Evolutionary conservation across 352 stramenopile species (phyloP).

Genomic region (Globisporangium carolinianum): DNA sequence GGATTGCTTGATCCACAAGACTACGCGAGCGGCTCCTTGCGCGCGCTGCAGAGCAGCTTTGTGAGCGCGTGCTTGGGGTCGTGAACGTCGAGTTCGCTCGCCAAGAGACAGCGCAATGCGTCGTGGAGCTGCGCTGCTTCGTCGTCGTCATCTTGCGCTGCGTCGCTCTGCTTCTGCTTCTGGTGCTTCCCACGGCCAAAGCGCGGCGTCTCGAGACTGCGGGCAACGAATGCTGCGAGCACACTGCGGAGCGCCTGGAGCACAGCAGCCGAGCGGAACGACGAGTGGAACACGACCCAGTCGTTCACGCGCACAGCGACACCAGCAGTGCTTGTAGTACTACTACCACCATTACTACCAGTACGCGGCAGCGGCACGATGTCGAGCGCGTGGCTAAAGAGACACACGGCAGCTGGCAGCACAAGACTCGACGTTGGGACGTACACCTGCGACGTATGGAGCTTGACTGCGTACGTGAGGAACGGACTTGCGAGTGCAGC

Average conservation of each 20-base stretch:
- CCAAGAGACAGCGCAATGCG: constrained; percentile 30
- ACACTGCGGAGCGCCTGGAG: constrained; percentile 36
- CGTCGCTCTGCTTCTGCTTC: constrained; percentile 3
- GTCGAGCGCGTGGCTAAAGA: constrained; percentile 71
- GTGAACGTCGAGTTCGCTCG: constrained; percentile 37
- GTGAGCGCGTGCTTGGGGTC: constrained; percentile 44
- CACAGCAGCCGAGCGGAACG: constrained; percentile 44
- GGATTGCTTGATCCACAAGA: no score
- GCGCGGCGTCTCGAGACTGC: constrained; percentile 18
- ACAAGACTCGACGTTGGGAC: constrained; percentile 64
- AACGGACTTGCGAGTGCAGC: constrained; percentile 46
- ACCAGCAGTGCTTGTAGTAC: constrained; percentile 10
- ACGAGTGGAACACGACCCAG: constrained; percentile 58
- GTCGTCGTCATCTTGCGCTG: background rate
- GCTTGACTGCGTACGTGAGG: constrained; percentile 72
- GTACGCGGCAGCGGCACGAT: constrained; percentile 34
- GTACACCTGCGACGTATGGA: constrained; percentile 82
- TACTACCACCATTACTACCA: no score
- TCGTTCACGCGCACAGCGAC: constrained; percentile 63
- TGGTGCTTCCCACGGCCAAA: constrained; percentile 3
- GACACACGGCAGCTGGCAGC: constrained; percentile 41
- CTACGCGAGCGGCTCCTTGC: background rate
- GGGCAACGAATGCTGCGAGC: constrained; percentile 24
- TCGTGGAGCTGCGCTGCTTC: constrained; percentile 11
- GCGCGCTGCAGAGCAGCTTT: constrained; percentile 18